phyloP scores from a whole-genome alignment of 1,284 basidiomycete species.

The Puccinia sorghi region DNA sequence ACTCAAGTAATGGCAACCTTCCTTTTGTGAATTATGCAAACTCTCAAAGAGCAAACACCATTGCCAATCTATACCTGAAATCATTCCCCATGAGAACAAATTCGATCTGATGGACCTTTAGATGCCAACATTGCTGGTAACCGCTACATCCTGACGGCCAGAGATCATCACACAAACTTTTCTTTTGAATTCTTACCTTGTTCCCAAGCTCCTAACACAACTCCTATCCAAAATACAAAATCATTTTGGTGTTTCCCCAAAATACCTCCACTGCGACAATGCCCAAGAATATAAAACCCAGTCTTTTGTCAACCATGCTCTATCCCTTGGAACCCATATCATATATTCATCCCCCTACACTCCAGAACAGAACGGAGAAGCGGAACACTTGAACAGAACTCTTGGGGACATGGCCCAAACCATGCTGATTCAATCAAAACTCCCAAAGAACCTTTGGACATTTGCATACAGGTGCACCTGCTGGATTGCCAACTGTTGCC shows the following conservation, averaged over 20 bases:
- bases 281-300: background rate
- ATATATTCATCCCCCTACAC: background rate
- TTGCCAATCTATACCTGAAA: background rate
- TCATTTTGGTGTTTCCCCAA: background rate
- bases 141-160: background rate
- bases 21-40: conserved; percentile 6
- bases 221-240: background rate
- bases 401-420: background rate
- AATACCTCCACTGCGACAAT: conserved; percentile 6
- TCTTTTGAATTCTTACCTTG: background rate
- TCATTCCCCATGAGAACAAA: background rate
- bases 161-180: background rate
- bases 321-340: no score
- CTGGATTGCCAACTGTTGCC: background rate
- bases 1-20: background rate
- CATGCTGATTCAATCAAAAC: background rate
- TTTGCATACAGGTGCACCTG: background rate
- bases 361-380: background rate
- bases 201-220: background rate
- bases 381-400: background rate
- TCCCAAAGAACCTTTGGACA: background rate
- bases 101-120: conserved; percentile 1
- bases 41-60: background rate
- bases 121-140: background rate
- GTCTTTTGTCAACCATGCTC: no score